Evolutionary conservation across 257 asterid genomes (phyloP), one percentile per base, ranked within the genome.

Genomic region (Solanum chiquidenum): DNA sequence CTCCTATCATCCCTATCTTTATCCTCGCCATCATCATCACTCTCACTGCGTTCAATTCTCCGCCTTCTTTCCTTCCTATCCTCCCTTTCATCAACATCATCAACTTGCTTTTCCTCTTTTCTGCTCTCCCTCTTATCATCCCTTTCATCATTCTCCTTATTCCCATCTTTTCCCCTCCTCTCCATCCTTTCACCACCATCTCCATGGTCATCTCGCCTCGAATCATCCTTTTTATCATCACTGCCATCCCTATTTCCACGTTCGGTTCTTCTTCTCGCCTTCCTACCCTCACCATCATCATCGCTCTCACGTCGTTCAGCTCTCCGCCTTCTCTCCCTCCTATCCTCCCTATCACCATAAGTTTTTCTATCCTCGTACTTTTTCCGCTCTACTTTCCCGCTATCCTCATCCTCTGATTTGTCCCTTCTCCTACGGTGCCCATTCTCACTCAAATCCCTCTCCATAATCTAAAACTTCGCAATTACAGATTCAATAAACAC

Each of bases 51-150:
- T 55, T 55, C 64, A 55, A 55, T 55, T 88, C 60, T 83, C 58
- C 14, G 60, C 80, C 62, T 80, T 10, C 40, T 77, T 84, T 58
- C 18, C 76, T 66, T 85, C 69, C 71, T 76, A 52, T 86, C 89
- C 7, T 87, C 91, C 83, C 87, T 40, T 20, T 87, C 87, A 38
- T 86, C 31, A 74, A 74, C 49, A 21, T 21, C 87, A 38, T 86
- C 31, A 74, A 74, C 49, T 35, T 21, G 86, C 64, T 73, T 34
- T 77, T 55, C n/a, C 68, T 85, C 68, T 83, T 84, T 33, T 69
- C 82, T 73, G 2, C 58, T 76, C 87, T 64, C 29, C 83, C 82
- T 83, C 77, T 83, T 33, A 18, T 79, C 89, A 23, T 69, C 75
- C 37, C 38, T 69, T 69, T 69, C 75, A 14, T 71, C 66, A 55